Evolutionary conservation across 2,329 filamentous ascomycete species (phyloP), one percentile per base, ranked within the genome.

Genomic region (Aaosphaeria pasadenensis): DNA sequence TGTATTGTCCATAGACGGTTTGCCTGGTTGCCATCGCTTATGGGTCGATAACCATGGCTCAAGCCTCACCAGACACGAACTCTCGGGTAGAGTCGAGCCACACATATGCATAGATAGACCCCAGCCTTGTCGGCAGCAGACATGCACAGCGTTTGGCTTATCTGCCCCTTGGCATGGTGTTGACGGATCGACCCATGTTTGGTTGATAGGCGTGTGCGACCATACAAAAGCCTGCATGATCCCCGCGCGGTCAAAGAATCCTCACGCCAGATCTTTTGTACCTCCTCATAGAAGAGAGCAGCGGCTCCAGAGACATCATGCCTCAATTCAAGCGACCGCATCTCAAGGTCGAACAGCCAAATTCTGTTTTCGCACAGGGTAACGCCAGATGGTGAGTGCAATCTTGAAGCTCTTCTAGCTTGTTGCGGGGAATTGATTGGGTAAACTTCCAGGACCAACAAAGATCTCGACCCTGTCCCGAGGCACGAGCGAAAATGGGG

Each of bases 391-490:
- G 67, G 67, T 69, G 39, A 54, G 60, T 51, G 7, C 32, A 33
- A 30, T 6, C 11, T 9, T 36, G 33, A 36, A 36, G 33, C 7
- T 9, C 28, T 43, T 13, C 42, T 43, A 24, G 17, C 17, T 24
- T 24, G 17, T 24, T 24, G 41, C 29, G 28, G 11, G 24, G 30
- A 43, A 32, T 30, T 31, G 17, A 44, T 46, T 28, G 28, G 38
- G n/a, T 7, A 36, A 44, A 35, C 9, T 31, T 43, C 39, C 9
- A 67, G 63, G 69, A 78, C 74, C 7, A 78, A 77, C 48, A 71
- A 69, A 54, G 77, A 79, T 58, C 65, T 79, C 5, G 77, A 79
- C 46, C 77, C 77, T 4, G 74, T 78, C 5, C 72, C 75, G 5
- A 62, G 59, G 24, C 58, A 72, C 43, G 59, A 52, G 5, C 66